Evolutionary conservation across 768 basidiomycete genomes (phyloP), one percentile per base, ranked within the genome.

Genomic region (Boletus eberwhitei): DNA sequence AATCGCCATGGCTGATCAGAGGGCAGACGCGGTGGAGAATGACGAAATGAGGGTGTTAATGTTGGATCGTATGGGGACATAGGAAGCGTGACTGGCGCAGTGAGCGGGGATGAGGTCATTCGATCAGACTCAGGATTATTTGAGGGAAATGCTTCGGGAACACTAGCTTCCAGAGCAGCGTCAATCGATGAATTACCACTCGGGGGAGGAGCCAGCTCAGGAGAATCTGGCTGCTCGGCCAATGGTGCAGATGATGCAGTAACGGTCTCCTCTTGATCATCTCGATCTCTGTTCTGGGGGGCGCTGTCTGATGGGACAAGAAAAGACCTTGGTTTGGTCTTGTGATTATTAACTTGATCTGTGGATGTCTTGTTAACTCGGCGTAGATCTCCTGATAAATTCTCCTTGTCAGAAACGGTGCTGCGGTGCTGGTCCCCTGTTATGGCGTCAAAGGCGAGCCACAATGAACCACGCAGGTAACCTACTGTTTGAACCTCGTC

Each of bases 1-100:
- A 84, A 88, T 36, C 87, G 82, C 89, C 89, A 91, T 3, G 89
- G 89, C 55, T 90, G 88, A 61, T 88, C 85, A 17, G 85, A 87
- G 7, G 87, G 87, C 22, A 86, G 80, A 11, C 82, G 85, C 1
- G 85, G 80, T 17, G 87, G 86, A 11, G 87, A 88, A 68, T 90
- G 88, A 37, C 86, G 82, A 68, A 90, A 90, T 5, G 87, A 80
- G 1, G 89, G 89, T 1, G 89, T 89, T 34, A 80, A 73, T 14
- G 82, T 76, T 35, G 89, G 89, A 64, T 91, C 80, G 54, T 90
- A 91, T 2, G 89, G 89, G 6, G 89, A 90, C 61, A 83, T 75
- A 8, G 86, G 83, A 44, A 85, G 72, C 8, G 64, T 52, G 29
- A 61, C 55, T 16, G 65, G 60, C 8, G 57, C 63, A n/a, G 60